These are phyloP conservation scores for Cercospora berteroae DNA, from an alignment of 2,329 filamentous ascomycete genomes.

Conservation along the genomic window DNA sequence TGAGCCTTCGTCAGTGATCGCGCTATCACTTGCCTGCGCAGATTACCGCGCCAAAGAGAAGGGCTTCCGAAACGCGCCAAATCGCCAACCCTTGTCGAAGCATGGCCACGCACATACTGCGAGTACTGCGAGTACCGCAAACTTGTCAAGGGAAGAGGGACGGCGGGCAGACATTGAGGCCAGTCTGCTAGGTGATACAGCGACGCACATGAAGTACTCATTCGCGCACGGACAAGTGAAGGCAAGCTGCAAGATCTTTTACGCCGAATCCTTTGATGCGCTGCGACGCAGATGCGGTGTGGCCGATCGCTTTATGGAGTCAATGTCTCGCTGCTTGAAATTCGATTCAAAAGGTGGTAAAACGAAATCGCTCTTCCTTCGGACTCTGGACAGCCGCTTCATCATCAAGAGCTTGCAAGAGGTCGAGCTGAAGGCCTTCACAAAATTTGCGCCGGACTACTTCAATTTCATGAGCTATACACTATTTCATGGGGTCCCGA, in stretches of 20 bases:
- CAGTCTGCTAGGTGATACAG: constrained; percentile 77
- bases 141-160: constrained; percentile 44
- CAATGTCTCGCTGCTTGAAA: constrained; percentile 88
- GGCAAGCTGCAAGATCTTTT: constrained; percentile 98
- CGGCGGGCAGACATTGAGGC: constrained; percentile 74
- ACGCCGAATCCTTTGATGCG: constrained; percentile 95
- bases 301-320: constrained; percentile 90
- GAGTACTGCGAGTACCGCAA: constrained; percentile 22
- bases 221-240: constrained; percentile 91
- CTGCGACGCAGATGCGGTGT: constrained; percentile 89
- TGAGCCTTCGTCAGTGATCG: constrained; percentile 93
- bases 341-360: constrained; percentile 99
- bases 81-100: constrained; percentile 26
- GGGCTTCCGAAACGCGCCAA: constrained; percentile 54
- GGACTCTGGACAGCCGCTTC: constrained; percentile 91
- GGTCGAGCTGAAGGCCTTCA: constrained; percentile 88
- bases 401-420: constrained; percentile 88
- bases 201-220: constrained; percentile 92
- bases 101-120: constrained; percentile 31
- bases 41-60: constrained; percentile 82
- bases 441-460: constrained; percentile 93
- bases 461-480: constrained; percentile 97
- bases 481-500: constrained; percentile 86
- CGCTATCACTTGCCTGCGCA: constrained; percentile 81
- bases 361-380: constrained; percentile 94